A percentile compares a stretch with the other conserved stretches of the same genome.
Evolutionary conservation across 805 yeast genomes (phyloP).

Genomic region (Ogataea haglerorum): DNA sequence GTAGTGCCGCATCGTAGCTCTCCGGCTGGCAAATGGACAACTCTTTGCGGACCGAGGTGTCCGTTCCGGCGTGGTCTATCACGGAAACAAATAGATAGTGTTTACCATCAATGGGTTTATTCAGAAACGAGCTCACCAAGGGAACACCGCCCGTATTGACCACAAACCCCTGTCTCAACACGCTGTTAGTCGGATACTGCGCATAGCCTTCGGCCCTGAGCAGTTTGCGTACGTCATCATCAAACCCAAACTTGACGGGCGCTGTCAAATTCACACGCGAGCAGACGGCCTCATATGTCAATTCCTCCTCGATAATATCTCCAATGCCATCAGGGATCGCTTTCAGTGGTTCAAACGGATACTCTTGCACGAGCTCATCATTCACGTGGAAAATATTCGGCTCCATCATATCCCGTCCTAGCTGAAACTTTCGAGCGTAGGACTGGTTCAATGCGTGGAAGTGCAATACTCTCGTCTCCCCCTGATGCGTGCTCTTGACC

Average conservation of each 20-base stretch:
- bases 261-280: constrained; percentile 10
- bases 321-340: constrained; percentile 2
- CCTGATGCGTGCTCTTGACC: constrained; percentile 10
- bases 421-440: constrained; percentile 13
- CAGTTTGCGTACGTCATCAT: constrained; percentile 9
- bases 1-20: constrained; percentile 20
- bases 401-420: constrained; percentile 14
- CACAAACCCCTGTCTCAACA: constrained; percentile 24
- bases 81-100: constrained; percentile 30
- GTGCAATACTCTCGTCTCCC: constrained; percentile 15
- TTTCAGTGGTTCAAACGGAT: constrained; percentile 5
- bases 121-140: constrained; percentile 25
- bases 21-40: constrained; percentile 14
- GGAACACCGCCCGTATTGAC: constrained; percentile 33
- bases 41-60: constrained; percentile 14
- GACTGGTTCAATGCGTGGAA: constrained; percentile 7
- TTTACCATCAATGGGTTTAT: constrained; percentile 15
- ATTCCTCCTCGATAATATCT: neutral
- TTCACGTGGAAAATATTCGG: constrained; percentile 19
- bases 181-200: constrained; percentile 20
- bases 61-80: constrained; percentile 9
- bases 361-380: constrained; percentile 7
- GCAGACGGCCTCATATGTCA: constrained; percentile 5
- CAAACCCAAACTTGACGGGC: constrained; percentile 18
- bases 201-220: constrained; percentile 5